Percentiles rank a stretch among this genome's conserved stretches.
Evolutionary conservation across 2,329 filamentous ascomycete species (phyloP).

Genomic region (Cercospora berteroae): DNA sequence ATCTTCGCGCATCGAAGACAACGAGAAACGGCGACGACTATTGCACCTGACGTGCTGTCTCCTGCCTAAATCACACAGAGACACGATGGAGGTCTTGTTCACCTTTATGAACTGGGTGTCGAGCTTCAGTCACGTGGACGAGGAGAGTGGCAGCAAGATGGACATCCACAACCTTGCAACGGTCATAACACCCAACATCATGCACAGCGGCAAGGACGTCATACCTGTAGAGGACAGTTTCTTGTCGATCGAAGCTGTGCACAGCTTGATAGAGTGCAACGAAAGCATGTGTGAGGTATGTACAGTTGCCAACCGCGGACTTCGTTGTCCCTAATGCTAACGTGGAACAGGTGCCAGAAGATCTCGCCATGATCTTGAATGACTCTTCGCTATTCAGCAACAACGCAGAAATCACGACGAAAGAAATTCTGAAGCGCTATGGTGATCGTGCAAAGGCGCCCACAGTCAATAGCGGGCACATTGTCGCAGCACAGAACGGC

Average conservation of each 20-base stretch:
- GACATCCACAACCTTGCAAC: constrained; percentile 96
- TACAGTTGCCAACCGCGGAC: constrained; percentile 20
- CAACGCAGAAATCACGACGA: constrained; percentile 85
- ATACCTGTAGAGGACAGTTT: constrained; percentile 73
- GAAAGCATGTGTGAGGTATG: constrained; percentile 96
- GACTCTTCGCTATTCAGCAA: constrained; percentile 80
- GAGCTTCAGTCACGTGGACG: constrained; percentile 94
- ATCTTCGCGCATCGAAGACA: constrained; percentile 79
- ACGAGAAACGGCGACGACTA: constrained; percentile 77
- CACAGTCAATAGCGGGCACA: constrained; percentile 36
- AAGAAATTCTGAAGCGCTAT: constrained; percentile 93
- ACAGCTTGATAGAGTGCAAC: constrained; percentile 86
- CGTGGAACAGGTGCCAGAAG: constrained; percentile 74
- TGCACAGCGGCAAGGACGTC: constrained; percentile 50
- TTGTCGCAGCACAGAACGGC: constrained; percentile 28
- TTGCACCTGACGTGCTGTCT: constrained; percentile 90
- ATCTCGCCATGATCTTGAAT: constrained; percentile 80
- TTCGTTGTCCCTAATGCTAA: constrained; percentile 25
- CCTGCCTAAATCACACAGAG: constrained; percentile 85
- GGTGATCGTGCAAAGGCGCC: constrained; percentile 72
- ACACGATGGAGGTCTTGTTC: constrained; percentile 92
- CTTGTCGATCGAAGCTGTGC: constrained; percentile 87
- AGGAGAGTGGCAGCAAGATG: constrained; percentile 98
- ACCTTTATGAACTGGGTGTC: constrained; percentile 96
- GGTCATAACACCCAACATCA: constrained; percentile 93